Evolutionary conservation across 495 filamentous ascomycete species (phyloP), one percentile per base, ranked within the genome.

Genomic region (Aspergillus diversus): DNA sequence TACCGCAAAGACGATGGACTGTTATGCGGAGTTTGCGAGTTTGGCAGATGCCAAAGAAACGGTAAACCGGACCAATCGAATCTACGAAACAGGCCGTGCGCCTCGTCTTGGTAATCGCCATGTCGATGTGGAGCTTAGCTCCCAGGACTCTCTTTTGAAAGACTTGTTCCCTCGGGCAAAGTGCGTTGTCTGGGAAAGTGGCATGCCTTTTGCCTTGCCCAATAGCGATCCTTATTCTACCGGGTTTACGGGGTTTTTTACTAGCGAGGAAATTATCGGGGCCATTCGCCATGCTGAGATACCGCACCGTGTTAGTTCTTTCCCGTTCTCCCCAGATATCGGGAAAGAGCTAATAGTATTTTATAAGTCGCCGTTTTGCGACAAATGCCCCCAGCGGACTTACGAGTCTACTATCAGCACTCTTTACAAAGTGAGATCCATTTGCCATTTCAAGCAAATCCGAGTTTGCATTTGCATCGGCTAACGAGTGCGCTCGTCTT

Each of bases 351-450:
- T 64, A 37, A 67, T 52, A 59, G 17, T 51, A 4, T 55, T 17
- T 50, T 50, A 2, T 6, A 50, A 92, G 89, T 87, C 87, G 49
- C 82, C 83, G 1, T 93, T 87, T 67, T 80, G 84, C 5, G 75
- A 73, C 33, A 84, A 88, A 58, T 89, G 86, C 60, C 86, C 85
- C 6, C 87, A 92, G 74, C 87, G 91, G 2, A 83, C 87, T 9
- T 93, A 86, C 64, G 91, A 95, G 76, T 88, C 82, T 43, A 81
- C 91, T 69, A 90, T 92, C 64, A 90, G 85, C 64, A 91, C 87
- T 0, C 75, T 95, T 55, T 83, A 84, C 67, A 95, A 93, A 80
- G 80, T 89, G 65, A 60, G 69, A 37, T 12, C 11, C 12, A 27
- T 17, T 33, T 39, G 0, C 15, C 21, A 9, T 3, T 15, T 7